A percentile compares a stretch with the other conserved stretches of the same genome.
Evolutionary conservation across 805 yeast species (phyloP).

Genomic region (Candida tallmaniae): DNA sequence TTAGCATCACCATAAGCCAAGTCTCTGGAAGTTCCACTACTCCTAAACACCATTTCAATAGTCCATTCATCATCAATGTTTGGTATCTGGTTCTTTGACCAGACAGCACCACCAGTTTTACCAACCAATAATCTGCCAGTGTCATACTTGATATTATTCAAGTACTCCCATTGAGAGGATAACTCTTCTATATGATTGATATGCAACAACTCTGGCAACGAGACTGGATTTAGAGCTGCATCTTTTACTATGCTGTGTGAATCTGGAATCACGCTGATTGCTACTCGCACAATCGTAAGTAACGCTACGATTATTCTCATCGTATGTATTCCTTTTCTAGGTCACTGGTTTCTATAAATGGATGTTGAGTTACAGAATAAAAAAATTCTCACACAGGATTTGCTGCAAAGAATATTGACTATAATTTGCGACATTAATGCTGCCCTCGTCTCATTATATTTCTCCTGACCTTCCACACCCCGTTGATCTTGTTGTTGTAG

Average conservation of each 20-base stretch:
- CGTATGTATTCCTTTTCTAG: too few relatives aligned
- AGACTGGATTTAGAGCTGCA: too few relatives aligned
- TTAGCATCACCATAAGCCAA: slow-evolving; percentile 30
- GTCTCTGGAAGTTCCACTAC: slow-evolving; percentile 42
- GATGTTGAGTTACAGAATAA: too few relatives aligned
- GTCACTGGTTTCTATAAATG: too few relatives aligned
- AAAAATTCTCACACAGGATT: too few relatives aligned
- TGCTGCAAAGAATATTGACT: too few relatives aligned
- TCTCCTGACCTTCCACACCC: slow-evolving; percentile 54
- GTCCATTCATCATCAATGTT: slow-evolving; percentile 42
- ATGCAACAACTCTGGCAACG: slow-evolving; percentile 34
- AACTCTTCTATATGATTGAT: slow-evolving; percentile 20
- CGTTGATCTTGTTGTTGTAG: slow-evolving; percentile 44
- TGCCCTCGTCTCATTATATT: slow-evolving; percentile 42
- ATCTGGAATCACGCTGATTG: too few relatives aligned
- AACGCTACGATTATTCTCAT: too few relatives aligned
- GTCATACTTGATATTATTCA: slow-evolving; percentile 83
- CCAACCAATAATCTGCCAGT: slow-evolving; percentile 46
- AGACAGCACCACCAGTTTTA: slow-evolving; percentile 17
- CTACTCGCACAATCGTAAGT: too few relatives aligned
- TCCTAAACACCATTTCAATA: slow-evolving; percentile 58
- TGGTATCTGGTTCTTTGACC: slow-evolving; percentile 17
- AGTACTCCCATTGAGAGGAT: slow-evolving; percentile 23
- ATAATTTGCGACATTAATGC: slow-evolving; percentile 1
- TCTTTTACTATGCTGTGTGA: too few relatives aligned